Evolutionary conservation across 441 rosid species (phyloP).

Genomic region (Eruca vesicaria): DNA sequence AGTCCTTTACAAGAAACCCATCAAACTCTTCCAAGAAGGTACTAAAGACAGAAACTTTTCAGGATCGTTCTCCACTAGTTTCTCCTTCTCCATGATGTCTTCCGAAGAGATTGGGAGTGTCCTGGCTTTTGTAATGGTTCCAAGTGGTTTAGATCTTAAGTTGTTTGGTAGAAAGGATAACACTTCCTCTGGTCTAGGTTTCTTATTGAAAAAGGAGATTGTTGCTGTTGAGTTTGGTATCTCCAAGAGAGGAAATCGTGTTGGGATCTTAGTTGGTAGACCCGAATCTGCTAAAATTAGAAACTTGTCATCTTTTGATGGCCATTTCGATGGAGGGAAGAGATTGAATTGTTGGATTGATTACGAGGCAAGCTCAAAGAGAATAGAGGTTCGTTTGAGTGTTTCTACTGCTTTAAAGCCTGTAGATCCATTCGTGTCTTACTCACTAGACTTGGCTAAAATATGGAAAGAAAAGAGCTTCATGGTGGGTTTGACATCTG

Average conservation of each 20-base stretch:
- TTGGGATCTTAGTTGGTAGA: slow-evolving; percentile 59
- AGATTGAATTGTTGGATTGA: slow-evolving; percentile 76
- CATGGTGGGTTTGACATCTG: slow-evolving; percentile 62
- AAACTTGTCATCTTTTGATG: slow-evolving; percentile 44
- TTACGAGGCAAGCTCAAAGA: slow-evolving; percentile 71
- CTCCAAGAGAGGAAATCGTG: slow-evolving; percentile 46
- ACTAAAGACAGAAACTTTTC: slow-evolving; percentile 40
- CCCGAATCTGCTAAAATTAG: slow-evolving; percentile 48
- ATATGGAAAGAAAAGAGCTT: slow-evolving; percentile 55
- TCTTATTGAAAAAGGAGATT: slow-evolving; percentile 3
- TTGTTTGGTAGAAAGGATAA: slow-evolving; percentile 39
- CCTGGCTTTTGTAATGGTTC: slow-evolving; percentile 68
- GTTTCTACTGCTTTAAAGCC: slow-evolving; percentile 48
- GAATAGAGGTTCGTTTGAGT: slow-evolving; percentile 75
- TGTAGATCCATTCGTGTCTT: slow-evolving; percentile 54
- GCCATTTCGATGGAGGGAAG: slow-evolving; percentile 11
- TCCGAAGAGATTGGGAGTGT: slow-evolving; percentile 55
- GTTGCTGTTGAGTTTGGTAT: slow-evolving; percentile 61
- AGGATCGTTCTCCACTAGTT: slow-evolving; percentile 65
- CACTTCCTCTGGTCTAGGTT: slow-evolving; percentile 47
- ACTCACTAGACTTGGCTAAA: slow-evolving; percentile 54
- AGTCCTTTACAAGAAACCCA: slow-evolving; percentile 66
- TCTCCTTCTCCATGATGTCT: slow-evolving; percentile 59
- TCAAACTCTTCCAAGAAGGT: slow-evolving; percentile 65
- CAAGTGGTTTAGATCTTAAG: slow-evolving; percentile 41